Conservation (phyloP, 2,329 filamentous ascomycete genomes). For the Tricladium varicosporioides region DNA sequence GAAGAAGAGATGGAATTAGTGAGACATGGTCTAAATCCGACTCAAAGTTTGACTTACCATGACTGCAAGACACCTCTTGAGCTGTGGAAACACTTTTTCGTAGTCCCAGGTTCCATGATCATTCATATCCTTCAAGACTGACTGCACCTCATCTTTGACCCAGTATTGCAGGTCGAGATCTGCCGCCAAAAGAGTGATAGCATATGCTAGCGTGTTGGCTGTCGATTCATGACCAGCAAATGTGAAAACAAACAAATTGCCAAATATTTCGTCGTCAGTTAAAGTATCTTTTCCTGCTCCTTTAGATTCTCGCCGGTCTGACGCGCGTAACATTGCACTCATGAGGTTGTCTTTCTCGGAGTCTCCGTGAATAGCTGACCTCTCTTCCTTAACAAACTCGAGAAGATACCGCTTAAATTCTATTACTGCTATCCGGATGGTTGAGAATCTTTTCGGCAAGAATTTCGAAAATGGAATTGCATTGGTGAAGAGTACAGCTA, state of each 20-base stretch:
- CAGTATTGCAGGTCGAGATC: slow-evolving; percentile 20
- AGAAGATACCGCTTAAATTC: slow-evolving; percentile 14
- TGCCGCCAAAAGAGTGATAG: slow-evolving; percentile 25
- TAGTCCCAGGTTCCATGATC: slow-evolving; percentile 36
- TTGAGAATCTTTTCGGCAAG: background rate
- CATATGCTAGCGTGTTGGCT: slow-evolving; percentile 29
- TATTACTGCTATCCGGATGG: background rate
- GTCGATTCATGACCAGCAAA: slow-evolving; percentile 35
- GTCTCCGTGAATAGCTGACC: slow-evolving; percentile 19
- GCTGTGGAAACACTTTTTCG: slow-evolving; percentile 37
- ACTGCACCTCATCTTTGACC: slow-evolving; percentile 24
- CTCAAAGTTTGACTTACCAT: slow-evolving; percentile 29
- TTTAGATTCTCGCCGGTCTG: slow-evolving; percentile 14
- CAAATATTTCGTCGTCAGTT: slow-evolving; percentile 35
- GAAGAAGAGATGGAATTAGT: background rate
- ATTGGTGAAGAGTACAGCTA: background rate
- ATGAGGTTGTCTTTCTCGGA: slow-evolving; percentile 33
- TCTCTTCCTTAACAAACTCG: slow-evolving; percentile 14
- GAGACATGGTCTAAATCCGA: background rate
- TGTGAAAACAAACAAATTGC: slow-evolving; percentile 34
- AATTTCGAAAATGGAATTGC: background rate
- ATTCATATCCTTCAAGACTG: slow-evolving; percentile 25
- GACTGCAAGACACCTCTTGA: slow-evolving; percentile 41
- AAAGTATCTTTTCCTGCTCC: slow-evolving; percentile 27
- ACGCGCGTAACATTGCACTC: slow-evolving; percentile 31